Percentiles rank a stretch among this genome's conserved stretches.
These are phyloP conservation scores for Trypanosoma cruzi DNA, from an alignment of 208 protist species.

Conservation along the genomic window DNA sequence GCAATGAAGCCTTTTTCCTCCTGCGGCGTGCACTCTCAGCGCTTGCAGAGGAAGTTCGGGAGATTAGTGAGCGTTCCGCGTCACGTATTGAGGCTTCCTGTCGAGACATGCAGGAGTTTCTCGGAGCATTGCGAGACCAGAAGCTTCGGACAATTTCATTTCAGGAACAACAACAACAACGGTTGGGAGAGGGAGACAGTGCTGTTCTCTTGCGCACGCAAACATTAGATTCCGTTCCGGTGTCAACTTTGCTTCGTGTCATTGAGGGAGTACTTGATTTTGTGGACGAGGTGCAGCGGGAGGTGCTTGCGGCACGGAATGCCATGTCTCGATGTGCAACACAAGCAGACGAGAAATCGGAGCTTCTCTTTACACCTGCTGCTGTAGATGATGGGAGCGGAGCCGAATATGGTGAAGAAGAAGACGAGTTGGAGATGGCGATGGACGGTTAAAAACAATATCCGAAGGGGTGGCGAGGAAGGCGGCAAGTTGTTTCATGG, in stretches of 20 bases:
- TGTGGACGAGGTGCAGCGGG: conserved; percentile 57
- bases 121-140: conserved; percentile 49
- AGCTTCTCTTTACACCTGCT: not conserved
- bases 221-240: conserved; percentile 7
- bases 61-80: conserved; percentile 43
- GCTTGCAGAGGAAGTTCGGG: conserved; percentile 45
- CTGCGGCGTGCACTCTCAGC: conserved; percentile 27
- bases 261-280: conserved; percentile 80
- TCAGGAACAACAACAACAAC: conserved; percentile 12
- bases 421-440: not conserved
- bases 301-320: conserved; percentile 46
- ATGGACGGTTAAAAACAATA: not conserved
- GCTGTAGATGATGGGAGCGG: not conserved
- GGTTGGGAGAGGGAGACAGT: conserved; percentile 2
- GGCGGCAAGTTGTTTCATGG: not conserved
- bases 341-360: conserved; percentile 1
- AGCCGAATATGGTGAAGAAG: not conserved
- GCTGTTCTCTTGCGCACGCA: not conserved
- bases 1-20: conserved; percentile 7
- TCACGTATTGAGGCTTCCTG: conserved; percentile 53
- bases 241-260: conserved; percentile 45
- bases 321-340: conserved; percentile 10
- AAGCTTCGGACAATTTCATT: conserved; percentile 5
- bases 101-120: conserved; percentile 64
- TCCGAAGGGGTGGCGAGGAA: not conserved